phyloP scores from a whole-genome alignment of 129 eudicot species.

The Flaveria brownii region DNA sequence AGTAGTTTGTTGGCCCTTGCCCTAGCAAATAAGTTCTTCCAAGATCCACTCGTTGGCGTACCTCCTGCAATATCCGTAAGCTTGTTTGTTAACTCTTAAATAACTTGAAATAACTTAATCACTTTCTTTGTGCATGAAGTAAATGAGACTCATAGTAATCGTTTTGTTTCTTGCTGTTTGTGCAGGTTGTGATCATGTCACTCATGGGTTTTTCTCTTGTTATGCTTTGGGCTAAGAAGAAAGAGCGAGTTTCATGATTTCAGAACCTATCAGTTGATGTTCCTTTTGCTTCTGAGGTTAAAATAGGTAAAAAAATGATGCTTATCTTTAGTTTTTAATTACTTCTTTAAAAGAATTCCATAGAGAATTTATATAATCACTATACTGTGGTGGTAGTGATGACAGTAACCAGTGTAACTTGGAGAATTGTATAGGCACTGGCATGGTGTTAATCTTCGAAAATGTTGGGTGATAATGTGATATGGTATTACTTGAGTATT shows the following conservation, averaged over 20 bases:
- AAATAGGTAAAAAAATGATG: neutral
- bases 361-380: neutral
- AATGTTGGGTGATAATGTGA: too few species aligned
- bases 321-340: neutral
- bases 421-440: neutral
- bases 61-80: conserved; percentile 99
- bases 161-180: conserved; percentile 16
- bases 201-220: conserved; percentile 92
- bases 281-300: neutral
- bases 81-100: neutral
- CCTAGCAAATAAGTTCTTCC: conserved; percentile 84
- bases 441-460: too few species aligned
- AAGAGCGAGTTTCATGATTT: conserved; percentile 13
- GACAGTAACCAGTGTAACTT: neutral
- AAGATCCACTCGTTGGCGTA: conserved; percentile 88
- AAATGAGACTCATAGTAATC: neutral
- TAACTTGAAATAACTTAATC: conserved; percentile 2
- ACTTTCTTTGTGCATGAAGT: conserved; percentile 2
- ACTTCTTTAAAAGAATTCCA: neutral
- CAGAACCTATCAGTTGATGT: neutral
- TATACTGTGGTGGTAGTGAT: neutral
- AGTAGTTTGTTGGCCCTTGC: conserved; percentile 98
- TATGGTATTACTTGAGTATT: too few species aligned
- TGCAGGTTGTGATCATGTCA: conserved; percentile 93
- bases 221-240: conserved; percentile 81